Evolutionary conservation across 2,329 filamentous ascomycete species (phyloP).

Genomic region (Tolypocladium tropicale): DNA sequence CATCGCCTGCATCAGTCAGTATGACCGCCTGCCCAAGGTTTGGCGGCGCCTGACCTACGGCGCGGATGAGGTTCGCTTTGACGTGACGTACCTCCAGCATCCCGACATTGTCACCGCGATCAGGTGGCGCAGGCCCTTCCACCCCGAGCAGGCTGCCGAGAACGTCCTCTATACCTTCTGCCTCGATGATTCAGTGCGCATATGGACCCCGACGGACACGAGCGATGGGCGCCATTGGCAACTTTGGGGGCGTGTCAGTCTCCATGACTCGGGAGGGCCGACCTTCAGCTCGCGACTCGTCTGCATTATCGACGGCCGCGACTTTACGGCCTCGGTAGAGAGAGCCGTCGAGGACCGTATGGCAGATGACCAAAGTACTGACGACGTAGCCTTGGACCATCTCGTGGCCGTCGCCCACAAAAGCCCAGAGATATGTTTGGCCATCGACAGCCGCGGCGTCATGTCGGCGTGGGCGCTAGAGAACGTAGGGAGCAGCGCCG

Average conservation of each 20-base stretch:
- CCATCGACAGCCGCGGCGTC: slow-evolving; percentile 71
- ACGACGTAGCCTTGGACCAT: slow-evolving; percentile 69
- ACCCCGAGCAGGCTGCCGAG: slow-evolving; percentile 67
- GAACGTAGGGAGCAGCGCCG: slow-evolving; percentile 63
- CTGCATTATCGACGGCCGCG: slow-evolving; percentile 73
- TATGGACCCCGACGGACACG: slow-evolving; percentile 73
- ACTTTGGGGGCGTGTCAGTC: slow-evolving; percentile 72
- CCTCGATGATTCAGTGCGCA: slow-evolving; percentile 65
- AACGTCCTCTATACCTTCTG: slow-evolving; percentile 89
- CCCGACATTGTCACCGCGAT: slow-evolving; percentile 69
- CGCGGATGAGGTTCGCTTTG: slow-evolving; percentile 73
- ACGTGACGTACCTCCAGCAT: slow-evolving; percentile 84
- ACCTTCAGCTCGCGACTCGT: slow-evolving; percentile 28
- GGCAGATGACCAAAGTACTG: slow-evolving; percentile 45
- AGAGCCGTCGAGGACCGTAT: slow-evolving; percentile 53
- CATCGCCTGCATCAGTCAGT: slow-evolving; percentile 68
- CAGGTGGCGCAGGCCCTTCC: slow-evolving; percentile 74
- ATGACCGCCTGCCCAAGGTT: slow-evolving; percentile 81
- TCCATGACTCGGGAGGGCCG: slow-evolving; percentile 50
- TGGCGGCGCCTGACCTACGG: slow-evolving; percentile 86
- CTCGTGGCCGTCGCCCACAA: slow-evolving; percentile 78
- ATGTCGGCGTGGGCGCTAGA: slow-evolving; percentile 93
- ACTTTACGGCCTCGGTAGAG: slow-evolving; percentile 71
- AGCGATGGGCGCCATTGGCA: slow-evolving; percentile 62
- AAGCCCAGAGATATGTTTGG: slow-evolving; percentile 76